A percentile compares a stretch with the other conserved stretches of the same genome.
Evolutionary conservation across 129 eudicot species (phyloP).

Genomic region (Flaveria linearis): DNA sequence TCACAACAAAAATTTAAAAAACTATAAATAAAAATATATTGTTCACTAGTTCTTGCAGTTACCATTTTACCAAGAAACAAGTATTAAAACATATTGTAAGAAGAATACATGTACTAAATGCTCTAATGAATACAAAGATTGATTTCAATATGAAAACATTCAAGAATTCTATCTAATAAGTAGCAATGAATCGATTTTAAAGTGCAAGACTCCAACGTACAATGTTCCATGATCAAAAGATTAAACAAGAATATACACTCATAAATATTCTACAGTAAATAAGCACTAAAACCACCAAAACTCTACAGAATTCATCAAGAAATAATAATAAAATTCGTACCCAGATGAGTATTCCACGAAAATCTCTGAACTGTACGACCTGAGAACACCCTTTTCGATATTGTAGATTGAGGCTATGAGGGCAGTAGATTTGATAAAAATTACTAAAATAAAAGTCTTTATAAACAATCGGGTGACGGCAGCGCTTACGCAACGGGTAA

Average conservation of each 20-base stretch:
- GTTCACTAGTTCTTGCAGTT: background rate
- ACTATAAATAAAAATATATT: background rate
- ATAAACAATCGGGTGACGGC: slow-evolving; percentile 23
- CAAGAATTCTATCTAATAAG: background rate
- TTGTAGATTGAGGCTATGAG: background rate
- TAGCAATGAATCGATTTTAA: background rate
- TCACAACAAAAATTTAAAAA: slow-evolving; percentile 3
- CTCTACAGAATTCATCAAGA: background rate
- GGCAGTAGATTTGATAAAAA: background rate
- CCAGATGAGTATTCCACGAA: slow-evolving; percentile 17
- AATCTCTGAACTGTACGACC: slow-evolving; percentile 1
- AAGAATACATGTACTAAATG: background rate
- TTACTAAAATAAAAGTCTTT: background rate
- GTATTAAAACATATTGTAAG: no score
- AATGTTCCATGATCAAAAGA: background rate
- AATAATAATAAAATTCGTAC: background rate
- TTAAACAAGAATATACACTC: no score
- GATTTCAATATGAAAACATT: background rate
- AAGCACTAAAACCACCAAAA: no score
- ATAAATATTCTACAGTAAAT: no score
- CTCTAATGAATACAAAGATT: background rate
- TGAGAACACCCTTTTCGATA: slow-evolving; percentile 11
- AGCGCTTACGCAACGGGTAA: slow-evolving; percentile 34
- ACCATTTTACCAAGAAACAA: no score
- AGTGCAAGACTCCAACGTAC: background rate